Evolutionary conservation across 2,329 filamentous ascomycete species (phyloP).

Genomic region (Phialocephala subalpina): DNA sequence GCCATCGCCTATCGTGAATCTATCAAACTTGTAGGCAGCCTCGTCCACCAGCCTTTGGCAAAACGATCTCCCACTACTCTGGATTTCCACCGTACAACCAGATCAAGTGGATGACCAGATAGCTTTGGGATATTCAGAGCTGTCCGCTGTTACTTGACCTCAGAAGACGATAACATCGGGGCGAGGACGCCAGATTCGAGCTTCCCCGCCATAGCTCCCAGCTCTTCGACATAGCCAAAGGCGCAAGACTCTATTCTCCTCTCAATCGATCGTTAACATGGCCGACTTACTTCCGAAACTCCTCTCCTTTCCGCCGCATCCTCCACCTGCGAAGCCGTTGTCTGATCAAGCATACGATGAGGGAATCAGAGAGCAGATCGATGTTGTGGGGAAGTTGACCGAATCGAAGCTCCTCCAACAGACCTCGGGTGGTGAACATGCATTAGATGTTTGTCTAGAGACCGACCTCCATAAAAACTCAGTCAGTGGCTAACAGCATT

Average conservation of each 20-base stretch:
- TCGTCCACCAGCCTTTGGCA: slow-evolving; percentile 5
- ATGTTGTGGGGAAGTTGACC: slow-evolving; percentile 47
- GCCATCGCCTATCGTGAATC: slow-evolving; percentile 16
- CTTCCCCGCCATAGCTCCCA: slow-evolving; percentile 12
- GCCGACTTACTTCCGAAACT: slow-evolving; percentile 47
- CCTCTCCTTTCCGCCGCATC: slow-evolving; percentile 49
- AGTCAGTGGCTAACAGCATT: slow-evolving; percentile 24
- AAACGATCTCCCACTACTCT: neutral
- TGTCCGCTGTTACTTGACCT: neutral
- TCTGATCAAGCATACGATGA: slow-evolving; percentile 53
- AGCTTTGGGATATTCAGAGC: neutral
- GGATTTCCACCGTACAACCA: neutral
- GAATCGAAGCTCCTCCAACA: slow-evolving; percentile 44
- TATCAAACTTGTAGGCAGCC: slow-evolving; percentile 21
- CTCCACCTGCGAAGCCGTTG: slow-evolving; percentile 43
- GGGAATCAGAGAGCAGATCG: slow-evolving; percentile 48
- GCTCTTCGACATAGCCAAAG: neutral
- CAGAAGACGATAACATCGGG: neutral
- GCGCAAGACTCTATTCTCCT: neutral
- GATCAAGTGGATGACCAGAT: neutral
- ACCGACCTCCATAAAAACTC: neutral
- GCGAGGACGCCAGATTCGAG: neutral
- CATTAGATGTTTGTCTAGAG: slow-evolving; percentile 48
- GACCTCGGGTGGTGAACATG: slow-evolving; percentile 44
- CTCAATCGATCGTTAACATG: slow-evolving; percentile 32